These are phyloP conservation scores for Hericium alpestre DNA, from an alignment of 768 basidiomycete species.

Conservation along the genomic window DNA sequence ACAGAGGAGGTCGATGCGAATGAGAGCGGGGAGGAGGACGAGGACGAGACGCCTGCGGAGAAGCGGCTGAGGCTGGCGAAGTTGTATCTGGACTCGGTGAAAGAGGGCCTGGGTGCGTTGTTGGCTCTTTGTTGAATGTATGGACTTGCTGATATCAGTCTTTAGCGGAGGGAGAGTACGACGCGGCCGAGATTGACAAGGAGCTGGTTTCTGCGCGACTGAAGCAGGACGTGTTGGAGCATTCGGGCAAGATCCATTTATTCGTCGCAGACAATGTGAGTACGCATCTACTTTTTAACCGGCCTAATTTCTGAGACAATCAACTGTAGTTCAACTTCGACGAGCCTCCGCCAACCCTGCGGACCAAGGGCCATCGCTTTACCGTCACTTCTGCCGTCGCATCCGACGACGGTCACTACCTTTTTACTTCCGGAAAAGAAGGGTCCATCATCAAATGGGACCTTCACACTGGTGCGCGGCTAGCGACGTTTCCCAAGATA, in stretches of 20 bases:
- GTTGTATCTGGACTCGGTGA: conserved; percentile 79
- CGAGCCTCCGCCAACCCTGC: conserved; percentile 37
- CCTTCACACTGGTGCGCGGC: conserved; percentile 50
- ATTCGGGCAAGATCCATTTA: conserved; percentile 78
- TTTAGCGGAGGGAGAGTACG: conserved; percentile 78
- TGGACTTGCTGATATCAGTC: background rate
- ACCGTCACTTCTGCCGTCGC: conserved; percentile 76
- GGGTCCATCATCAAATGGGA: conserved; percentile 85
- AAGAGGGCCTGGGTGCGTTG: conserved; percentile 53
- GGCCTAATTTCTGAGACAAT: background rate
- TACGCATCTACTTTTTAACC: conserved; percentile 6
- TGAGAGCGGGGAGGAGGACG: conserved; percentile 73
- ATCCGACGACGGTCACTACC: conserved; percentile 56
- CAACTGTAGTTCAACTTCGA: conserved; percentile 45
- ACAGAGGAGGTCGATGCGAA: conserved; percentile 41
- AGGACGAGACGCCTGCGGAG: conserved; percentile 84
- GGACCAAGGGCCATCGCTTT: conserved; percentile 63
- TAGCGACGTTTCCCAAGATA: conserved; percentile 49
- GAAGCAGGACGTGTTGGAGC: conserved; percentile 84
- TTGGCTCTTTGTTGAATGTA: background rate
- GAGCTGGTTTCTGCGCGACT: conserved; percentile 85
- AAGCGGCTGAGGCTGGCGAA: conserved; percentile 87
- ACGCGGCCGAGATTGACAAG: conserved; percentile 91
- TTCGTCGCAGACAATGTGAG: conserved; percentile 68
- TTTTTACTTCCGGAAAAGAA: conserved; percentile 90